Percentiles rank a stretch among this genome's conserved stretches.
Evolutionary conservation across 2,329 filamentous ascomycete species (phyloP).

Genomic region (Paracorniculantispora psalliotae): DNA sequence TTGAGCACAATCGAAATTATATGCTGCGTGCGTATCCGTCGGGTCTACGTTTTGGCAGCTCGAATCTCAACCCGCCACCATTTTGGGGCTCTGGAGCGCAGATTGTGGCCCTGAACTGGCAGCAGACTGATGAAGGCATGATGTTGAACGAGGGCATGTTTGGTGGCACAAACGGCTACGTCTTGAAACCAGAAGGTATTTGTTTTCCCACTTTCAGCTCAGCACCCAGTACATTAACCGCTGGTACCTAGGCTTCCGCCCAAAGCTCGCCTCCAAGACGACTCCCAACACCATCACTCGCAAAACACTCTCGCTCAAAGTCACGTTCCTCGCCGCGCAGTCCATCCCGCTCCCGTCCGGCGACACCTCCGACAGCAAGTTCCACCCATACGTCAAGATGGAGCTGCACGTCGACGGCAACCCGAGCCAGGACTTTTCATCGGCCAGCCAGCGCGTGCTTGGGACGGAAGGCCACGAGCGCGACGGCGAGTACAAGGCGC

Average conservation of each 20-base stretch:
- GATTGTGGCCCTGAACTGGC: constrained; percentile 91
- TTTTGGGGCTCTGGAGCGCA: constrained; percentile 90
- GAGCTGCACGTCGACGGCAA: constrained; percentile 76
- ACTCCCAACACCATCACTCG: constrained; percentile 21
- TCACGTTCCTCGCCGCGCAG: constrained; percentile 74
- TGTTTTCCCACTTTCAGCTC: background rate
- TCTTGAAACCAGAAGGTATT: constrained; percentile 71
- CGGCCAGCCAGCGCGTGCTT: constrained; percentile 17
- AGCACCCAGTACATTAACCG: background rate
- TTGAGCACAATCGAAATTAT: constrained; percentile 75
- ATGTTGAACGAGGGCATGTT: constrained; percentile 97
- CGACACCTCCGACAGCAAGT: constrained; percentile 47
- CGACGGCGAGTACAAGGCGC: constrained; percentile 49
- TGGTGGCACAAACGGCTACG: constrained; percentile 73
- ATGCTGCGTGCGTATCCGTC: constrained; percentile 88
- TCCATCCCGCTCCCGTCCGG: constrained; percentile 60
- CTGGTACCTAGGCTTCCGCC: constrained; percentile 28
- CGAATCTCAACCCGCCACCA: constrained; percentile 76
- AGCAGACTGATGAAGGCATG: constrained; percentile 84
- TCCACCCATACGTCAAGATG: constrained; percentile 77
- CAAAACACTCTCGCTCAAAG: constrained; percentile 61
- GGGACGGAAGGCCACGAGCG: constrained; percentile 36
- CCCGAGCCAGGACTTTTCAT: constrained; percentile 30
- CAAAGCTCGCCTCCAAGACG: constrained; percentile 19
- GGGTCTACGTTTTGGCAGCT: constrained; percentile 73